These are phyloP conservation scores for Macrolepiota fuliginosa DNA, from an alignment of 768 basidiomycete genomes.

Conservation along the genomic window DNA sequence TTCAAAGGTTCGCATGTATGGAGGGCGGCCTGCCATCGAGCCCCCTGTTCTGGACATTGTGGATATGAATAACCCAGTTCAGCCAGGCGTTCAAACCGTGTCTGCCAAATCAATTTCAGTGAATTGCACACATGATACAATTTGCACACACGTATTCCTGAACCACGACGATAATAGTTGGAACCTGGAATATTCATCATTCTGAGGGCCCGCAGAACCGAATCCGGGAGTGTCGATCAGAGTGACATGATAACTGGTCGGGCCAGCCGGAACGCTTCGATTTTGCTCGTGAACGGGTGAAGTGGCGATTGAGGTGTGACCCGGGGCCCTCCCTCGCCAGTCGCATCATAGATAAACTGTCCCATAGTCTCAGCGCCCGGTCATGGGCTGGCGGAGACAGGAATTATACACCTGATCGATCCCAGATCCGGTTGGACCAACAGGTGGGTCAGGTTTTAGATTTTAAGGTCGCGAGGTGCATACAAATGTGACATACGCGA, in stretches of 20 bases:
- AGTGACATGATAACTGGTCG: neutral
- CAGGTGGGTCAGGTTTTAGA: neutral
- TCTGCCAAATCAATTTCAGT: neutral
- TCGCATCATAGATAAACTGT: neutral
- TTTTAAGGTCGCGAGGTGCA: neutral
- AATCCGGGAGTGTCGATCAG: slow-evolving; percentile 7
- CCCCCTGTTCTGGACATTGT: neutral
- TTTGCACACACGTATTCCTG: neutral
- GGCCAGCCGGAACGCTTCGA: neutral
- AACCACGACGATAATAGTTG: neutral
- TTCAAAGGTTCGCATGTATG: neutral
- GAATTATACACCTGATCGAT: neutral
- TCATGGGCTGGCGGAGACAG: no score
- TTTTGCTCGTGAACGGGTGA: neutral
- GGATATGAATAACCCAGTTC: neutral
- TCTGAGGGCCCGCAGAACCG: neutral
- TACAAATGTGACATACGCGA: neutral
- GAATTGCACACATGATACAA: neutral
- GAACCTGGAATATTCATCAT: neutral
- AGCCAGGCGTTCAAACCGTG: neutral
- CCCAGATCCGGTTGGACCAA: neutral
- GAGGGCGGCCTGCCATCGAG: neutral
- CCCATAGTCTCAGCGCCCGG: neutral
- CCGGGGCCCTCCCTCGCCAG: neutral
- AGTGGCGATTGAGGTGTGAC: neutral